Evolutionary conservation across 2,329 filamentous ascomycete genomes (phyloP).

Genomic region (Colletotrichum karsti): DNA sequence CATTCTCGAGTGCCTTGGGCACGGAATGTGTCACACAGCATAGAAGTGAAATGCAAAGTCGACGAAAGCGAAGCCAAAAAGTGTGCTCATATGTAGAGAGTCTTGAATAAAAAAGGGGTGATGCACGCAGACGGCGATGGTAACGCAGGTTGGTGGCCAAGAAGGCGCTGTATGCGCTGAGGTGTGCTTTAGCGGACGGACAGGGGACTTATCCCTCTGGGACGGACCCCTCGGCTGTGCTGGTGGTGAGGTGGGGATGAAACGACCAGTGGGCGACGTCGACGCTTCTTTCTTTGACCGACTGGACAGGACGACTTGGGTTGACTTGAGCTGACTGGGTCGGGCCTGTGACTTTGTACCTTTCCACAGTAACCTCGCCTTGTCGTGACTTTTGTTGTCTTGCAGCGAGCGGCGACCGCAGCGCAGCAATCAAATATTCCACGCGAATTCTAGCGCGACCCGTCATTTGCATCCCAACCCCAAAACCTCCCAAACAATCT

Average conservation of each 20-base stretch:
- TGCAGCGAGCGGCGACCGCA: no score
- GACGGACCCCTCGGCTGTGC: conserved; percentile 13
- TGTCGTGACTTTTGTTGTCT: conserved; percentile 4
- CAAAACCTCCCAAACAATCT: conserved; percentile 12
- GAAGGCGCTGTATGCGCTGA: not conserved
- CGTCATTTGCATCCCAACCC: conserved; percentile 26
- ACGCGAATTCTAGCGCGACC: conserved; percentile 30
- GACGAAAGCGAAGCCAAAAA: no score
- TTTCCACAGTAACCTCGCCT: not conserved
- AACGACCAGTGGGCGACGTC: conserved; percentile 8
- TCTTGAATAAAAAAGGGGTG: no score
- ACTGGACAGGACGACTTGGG: not conserved
- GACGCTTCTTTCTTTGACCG: not conserved
- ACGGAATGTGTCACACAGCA: no score
- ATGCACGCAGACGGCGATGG: no score
- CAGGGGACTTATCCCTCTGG: conserved; percentile 6
- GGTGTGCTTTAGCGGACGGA: conserved; percentile 3
- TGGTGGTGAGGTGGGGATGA: conserved; percentile 20
- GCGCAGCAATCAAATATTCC: conserved; percentile 27
- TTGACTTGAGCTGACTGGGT: not conserved
- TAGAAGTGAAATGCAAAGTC: no score
- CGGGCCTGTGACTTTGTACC: not conserved
- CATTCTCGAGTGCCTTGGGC: no score
- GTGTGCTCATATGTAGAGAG: no score
- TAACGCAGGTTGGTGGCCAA: not conserved